phyloP scores from a whole-genome alignment of 306 rosid species.

The Heteromeles arbutifolia region DNA sequence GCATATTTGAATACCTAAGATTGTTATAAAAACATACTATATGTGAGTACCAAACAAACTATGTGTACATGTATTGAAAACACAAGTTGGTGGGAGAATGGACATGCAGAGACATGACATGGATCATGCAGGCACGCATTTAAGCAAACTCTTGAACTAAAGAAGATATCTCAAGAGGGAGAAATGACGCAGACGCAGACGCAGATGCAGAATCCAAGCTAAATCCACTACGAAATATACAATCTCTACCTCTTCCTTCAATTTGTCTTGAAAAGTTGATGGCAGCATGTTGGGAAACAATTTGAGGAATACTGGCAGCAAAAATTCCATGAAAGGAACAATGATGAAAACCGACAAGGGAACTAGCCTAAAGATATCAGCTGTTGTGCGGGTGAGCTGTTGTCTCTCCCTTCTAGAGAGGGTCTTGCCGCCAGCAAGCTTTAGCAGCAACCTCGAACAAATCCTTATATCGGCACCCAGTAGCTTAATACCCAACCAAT shows the following conservation, averaged over 20 bases:
- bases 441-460: slow-evolving; percentile 68
- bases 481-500: slow-evolving; percentile 88
- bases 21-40: neutral
- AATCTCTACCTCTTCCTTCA: slow-evolving; percentile 76
- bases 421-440: slow-evolving; percentile 88
- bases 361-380: slow-evolving; percentile 88
- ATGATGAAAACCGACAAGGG: slow-evolving; percentile 81
- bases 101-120: neutral
- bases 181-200: neutral
- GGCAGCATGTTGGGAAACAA: slow-evolving; percentile 96
- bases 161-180: neutral
- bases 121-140: neutral
- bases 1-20: neutral
- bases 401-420: slow-evolving; percentile 94
- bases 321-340: slow-evolving; percentile 90
- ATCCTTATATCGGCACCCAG: slow-evolving; percentile 78
- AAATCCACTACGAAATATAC: neutral
- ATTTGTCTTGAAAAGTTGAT: slow-evolving; percentile 89
- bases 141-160: neutral
- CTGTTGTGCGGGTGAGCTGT: slow-evolving; percentile 83
- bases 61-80: neutral
- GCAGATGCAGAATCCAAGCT: neutral
- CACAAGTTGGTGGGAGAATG: neutral
- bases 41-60: neutral
- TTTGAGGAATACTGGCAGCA: slow-evolving; percentile 78